These are phyloP conservation scores for Ramularia endophylla DNA, from an alignment of 2,329 filamentous ascomycete species.

Conservation along the genomic window DNA sequence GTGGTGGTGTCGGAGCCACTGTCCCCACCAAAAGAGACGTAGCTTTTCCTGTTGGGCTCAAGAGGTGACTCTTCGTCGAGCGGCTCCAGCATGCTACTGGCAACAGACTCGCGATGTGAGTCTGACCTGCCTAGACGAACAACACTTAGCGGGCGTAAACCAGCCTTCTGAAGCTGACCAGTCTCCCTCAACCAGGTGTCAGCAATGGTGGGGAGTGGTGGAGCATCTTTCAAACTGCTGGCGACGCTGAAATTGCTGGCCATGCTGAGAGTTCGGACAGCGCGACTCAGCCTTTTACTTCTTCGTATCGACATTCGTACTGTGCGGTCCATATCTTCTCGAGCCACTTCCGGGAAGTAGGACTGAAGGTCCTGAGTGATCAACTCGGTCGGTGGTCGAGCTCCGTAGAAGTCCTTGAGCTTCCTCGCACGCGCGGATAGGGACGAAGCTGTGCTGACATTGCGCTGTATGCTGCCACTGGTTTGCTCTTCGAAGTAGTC, in stretches of 20 bases:
- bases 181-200: constrained; percentile 77
- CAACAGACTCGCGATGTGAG: constrained; percentile 77
- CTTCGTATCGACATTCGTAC: constrained; percentile 87
- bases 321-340: constrained; percentile 92
- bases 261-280: constrained; percentile 87
- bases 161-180: constrained; percentile 41
- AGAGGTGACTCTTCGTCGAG: constrained; percentile 83
- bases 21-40: constrained; percentile 76
- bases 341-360: constrained; percentile 93
- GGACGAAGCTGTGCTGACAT: constrained; percentile 30
- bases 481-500: constrained; percentile 43
- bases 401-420: constrained; percentile 79
- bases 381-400: constrained; percentile 89
- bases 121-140: constrained; percentile 51
- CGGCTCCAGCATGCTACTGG: constrained; percentile 82
- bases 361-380: constrained; percentile 95
- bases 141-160: constrained; percentile 55
- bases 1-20: constrained; percentile 59
- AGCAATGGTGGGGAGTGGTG: constrained; percentile 90
- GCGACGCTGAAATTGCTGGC: constrained; percentile 91
- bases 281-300: constrained; percentile 84
- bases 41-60: constrained; percentile 88
- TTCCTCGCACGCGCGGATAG: constrained; percentile 43
- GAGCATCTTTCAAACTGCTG: constrained; percentile 86
- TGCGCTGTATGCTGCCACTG: constrained; percentile 21